Evolutionary conservation across 2,329 filamentous ascomycete genomes (phyloP).

Genomic region (Sordariomycetes sp.): DNA sequence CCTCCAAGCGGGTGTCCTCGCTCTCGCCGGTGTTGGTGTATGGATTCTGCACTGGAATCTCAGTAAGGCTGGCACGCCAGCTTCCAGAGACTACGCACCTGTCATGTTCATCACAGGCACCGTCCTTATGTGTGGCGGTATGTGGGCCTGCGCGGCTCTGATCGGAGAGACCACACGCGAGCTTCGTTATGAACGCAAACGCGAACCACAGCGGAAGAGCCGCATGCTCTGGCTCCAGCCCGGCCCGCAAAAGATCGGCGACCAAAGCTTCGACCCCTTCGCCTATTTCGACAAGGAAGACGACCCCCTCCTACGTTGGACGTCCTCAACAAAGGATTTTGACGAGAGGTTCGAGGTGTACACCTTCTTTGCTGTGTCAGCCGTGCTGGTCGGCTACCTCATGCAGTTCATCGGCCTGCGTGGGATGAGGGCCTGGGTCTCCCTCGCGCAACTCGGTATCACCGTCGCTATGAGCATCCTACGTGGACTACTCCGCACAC

Average conservation of each 20-base stretch:
- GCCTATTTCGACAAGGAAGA: constrained; percentile 7
- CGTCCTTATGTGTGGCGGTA: constrained; percentile 9
- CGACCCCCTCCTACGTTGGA: constrained; percentile 8
- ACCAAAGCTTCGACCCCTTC: constrained; percentile 14
- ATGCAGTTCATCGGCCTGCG: constrained; percentile 13
- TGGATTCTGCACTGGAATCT: neutral
- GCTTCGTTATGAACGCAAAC: constrained; percentile 2
- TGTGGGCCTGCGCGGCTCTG: constrained; percentile 12
- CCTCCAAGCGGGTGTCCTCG: constrained; percentile 9
- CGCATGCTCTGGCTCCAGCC: constrained; percentile 12
- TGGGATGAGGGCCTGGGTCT: constrained; percentile 11
- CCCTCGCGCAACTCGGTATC: constrained; percentile 10
- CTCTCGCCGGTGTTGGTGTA: constrained; percentile 10
- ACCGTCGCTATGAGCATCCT: constrained; percentile 11
- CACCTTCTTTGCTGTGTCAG: constrained; percentile 4
- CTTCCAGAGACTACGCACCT: constrained; percentile 8
- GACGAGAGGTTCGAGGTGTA: constrained; percentile 1
- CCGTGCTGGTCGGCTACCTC: constrained; percentile 8
- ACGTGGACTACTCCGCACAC: constrained; percentile 9
- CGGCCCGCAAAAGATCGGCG: constrained; percentile 11
- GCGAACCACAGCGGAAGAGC: neutral
- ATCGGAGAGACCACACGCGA: constrained; percentile 12
- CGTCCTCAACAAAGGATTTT: neutral
- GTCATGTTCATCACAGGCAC: constrained; percentile 12
- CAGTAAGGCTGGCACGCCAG: neutral